Conservation (phyloP, 257 asterid genomes). For the Scutellaria baicalensis region DNA sequence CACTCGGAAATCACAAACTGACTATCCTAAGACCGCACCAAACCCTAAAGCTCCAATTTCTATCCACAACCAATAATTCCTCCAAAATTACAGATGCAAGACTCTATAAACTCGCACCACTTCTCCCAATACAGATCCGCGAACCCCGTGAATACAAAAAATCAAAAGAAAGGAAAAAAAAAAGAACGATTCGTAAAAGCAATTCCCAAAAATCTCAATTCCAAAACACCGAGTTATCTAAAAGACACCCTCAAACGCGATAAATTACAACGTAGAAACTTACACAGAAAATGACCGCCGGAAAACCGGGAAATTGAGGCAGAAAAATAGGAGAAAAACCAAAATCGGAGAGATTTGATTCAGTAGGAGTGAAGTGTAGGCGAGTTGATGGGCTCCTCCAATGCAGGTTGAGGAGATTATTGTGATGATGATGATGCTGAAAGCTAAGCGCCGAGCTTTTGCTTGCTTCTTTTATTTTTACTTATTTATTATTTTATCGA, state of each 20-base stretch:
- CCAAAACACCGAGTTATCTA: not conserved
- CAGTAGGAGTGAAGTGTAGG: conserved; percentile 13
- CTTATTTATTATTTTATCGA: not conserved
- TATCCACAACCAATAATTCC: conserved; percentile 8
- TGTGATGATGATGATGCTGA: conserved; percentile 9
- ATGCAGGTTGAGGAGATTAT: conserved; percentile 27
- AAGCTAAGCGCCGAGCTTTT: conserved; percentile 14
- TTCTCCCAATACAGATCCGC: conserved; percentile 20
- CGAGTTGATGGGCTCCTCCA: conserved; percentile 24
- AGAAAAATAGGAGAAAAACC: not conserved
- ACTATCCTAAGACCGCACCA: conserved; percentile 5
- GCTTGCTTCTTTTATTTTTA: not conserved
- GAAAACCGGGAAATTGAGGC: conserved; percentile 10
- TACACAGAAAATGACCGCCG: conserved; percentile 14
- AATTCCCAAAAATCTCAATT: not conserved
- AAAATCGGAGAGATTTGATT: conserved; percentile 3
- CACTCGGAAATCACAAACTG: not conserved
- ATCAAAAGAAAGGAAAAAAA: not conserved
- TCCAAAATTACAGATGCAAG: not conserved
- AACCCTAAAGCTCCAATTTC: conserved; percentile 20
- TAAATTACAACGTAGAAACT: conserved; percentile 14
- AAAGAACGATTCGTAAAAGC: not conserved
- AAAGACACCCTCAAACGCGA: not conserved
- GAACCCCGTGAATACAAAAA: not conserved
- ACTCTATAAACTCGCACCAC: conserved; percentile 6